Base-by-base conservation (phyloP, 2,329 filamentous ascomycete genomes). In the Scolecobasidium constrictum region DNA sequence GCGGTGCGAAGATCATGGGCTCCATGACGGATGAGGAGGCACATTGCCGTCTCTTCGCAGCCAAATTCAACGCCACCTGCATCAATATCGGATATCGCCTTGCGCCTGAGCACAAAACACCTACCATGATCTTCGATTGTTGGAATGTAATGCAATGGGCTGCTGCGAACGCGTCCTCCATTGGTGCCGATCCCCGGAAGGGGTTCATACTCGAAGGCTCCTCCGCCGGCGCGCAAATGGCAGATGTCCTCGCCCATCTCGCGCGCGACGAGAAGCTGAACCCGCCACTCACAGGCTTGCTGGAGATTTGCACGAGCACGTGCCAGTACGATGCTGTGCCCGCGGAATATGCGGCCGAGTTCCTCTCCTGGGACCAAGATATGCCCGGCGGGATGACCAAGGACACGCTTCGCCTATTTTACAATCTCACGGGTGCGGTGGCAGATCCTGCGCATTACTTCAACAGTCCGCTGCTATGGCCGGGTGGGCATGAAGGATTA, bases 191-290 rank as follows among this genome's bases (percentile, higher is more conserved):
- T 35, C 60, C 69, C 1, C 45, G 51, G 3, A 60, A 57, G 38
- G 69, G 68, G 5, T 68, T 73, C 47, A 58, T 72, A 13, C 52
- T 73, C 0, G 67, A 69, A 5, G 71, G 71, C n/a, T 66, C 64
- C 3, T 71, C 67, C 2, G 69, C 69, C 1, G 71, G 70, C 3
- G 71, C 66, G n/a, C 72, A 73, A 49, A 63, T 73, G 43, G 60
- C 67, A 1, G 63, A 65, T 0, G 65, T 66, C 18, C 13, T 40
- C 13, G 31, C 23, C 16, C 42, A 40, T 35, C 37, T 44, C 4
- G 22, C 42, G 11, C 35, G 42, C 12, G 42, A 44, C 16, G 26
- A 44, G 16, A 31, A 40, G 26, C 37, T 44, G 7, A n/a, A 33
- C 3, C 22, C 42, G 9, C 42, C 35, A 19, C 21, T 40, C 15